These are phyloP conservation scores for Gracilaria domingensis DNA, from an alignment of 23 red algal genomes.

Conservation along the genomic window DNA sequence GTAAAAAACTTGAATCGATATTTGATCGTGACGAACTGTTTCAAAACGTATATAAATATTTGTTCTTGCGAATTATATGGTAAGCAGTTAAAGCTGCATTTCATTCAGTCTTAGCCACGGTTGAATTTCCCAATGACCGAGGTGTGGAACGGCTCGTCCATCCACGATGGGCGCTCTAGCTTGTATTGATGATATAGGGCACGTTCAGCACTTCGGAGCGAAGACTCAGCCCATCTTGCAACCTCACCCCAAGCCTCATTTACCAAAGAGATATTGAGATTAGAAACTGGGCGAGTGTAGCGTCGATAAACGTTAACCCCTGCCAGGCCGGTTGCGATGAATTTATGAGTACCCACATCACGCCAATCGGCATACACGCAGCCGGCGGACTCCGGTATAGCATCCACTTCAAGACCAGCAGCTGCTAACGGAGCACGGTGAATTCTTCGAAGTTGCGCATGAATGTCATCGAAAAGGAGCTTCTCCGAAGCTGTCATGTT, in stretches of 20 bases:
- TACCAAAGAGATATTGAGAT: constrained; percentile 42
- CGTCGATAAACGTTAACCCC: constrained; percentile 5
- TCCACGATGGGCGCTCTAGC: constrained; percentile 37
- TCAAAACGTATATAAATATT: too few relatives aligned
- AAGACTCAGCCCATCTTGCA: constrained; percentile 62
- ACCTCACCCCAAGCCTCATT: constrained; percentile 70
- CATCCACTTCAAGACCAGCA: constrained; percentile 20
- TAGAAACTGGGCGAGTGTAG: constrained; percentile 35
- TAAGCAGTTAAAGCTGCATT: too few relatives aligned
- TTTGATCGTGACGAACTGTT: too few relatives aligned
- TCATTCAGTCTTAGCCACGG: background rate
- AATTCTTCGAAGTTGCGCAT: constrained; percentile 19
- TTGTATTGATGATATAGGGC: constrained; percentile 62
- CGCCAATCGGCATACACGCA: constrained; percentile 27
- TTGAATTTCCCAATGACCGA: constrained; percentile 61
- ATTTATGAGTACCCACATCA: constrained; percentile 19
- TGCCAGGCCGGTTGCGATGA: background rate
- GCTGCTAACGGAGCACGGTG: background rate
- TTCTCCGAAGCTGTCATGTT: constrained; percentile 35
- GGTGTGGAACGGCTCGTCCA: constrained; percentile 59
- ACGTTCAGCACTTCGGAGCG: constrained; percentile 52
- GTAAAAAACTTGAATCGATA: too few relatives aligned
- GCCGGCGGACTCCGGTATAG: background rate
- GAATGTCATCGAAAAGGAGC: constrained; percentile 49
- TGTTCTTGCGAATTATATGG: too few relatives aligned